phyloP scores from a whole-genome alignment of 2,329 filamentous ascomycete species.

The Parastagonospora avenae region DNA sequence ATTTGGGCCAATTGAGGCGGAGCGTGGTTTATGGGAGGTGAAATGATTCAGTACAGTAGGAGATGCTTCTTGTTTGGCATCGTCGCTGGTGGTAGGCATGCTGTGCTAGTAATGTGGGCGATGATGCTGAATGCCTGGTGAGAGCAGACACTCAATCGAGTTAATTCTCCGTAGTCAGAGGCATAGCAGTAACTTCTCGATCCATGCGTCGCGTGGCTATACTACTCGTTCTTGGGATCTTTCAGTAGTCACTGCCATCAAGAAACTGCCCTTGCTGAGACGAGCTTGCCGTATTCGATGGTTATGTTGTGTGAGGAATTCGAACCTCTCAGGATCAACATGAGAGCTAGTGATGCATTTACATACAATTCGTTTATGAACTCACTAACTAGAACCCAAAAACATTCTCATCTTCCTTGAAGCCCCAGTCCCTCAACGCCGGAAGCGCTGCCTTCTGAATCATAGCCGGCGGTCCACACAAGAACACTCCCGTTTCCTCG shows the following conservation, averaged over 20 bases:
- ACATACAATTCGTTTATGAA: not conserved
- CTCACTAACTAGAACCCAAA: conserved; percentile 48
- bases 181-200: too few species aligned
- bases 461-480: conserved; percentile 58
- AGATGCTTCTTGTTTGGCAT: too few species aligned
- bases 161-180: not conserved
- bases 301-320: not conserved
- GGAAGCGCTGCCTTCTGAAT: conserved; percentile 59
- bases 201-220: too few species aligned
- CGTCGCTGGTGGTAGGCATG: not conserved
- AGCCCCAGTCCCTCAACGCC: conserved; percentile 54
- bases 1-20: not conserved
- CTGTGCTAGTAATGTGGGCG: not conserved
- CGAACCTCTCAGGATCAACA: not conserved
- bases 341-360: not conserved
- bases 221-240: too few species aligned
- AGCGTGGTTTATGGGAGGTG: not conserved
- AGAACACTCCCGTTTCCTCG: conserved; percentile 50
- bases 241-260: too few species aligned
- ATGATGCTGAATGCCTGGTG: not conserved
- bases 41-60: not conserved
- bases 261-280: too few species aligned
- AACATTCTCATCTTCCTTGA: conserved; percentile 52
- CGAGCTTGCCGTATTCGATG: too few species aligned
- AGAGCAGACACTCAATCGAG: not conserved